Evolutionary conservation across 768 basidiomycete genomes (phyloP), one percentile per base, ranked within the genome.

Genomic region (Agaricus bisporus): DNA sequence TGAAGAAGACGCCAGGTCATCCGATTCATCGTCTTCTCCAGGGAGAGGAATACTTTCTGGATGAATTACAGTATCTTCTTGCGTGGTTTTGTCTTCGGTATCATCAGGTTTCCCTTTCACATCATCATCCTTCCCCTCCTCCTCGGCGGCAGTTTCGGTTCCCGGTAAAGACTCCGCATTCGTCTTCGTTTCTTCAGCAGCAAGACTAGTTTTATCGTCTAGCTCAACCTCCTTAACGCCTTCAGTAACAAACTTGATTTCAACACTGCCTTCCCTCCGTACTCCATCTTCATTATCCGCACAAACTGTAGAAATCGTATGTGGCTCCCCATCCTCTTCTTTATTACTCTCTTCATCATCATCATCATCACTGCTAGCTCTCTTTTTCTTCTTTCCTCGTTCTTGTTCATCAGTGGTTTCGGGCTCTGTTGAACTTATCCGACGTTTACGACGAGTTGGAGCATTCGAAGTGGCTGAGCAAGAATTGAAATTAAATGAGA

Each of bases 381-480:
- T 65, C 64, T 75, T 75, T 68, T 78, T 80, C 58, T 68, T 68
- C 51, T 65, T 67, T 20, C 69, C 61, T 47, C 69, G 63, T 49
- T 72, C 72, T 32, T 69, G 73, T 43, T 76, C 73, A 10, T 71
- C 70, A 14, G 67, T 72, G 56, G 69, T 41, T 57, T 77, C 70
- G 54, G 69, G 67, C 49, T 77, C 77, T 20, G 72, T 66, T 22
- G 69, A 68, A 70, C 82, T 84, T 62, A 81, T 61, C 39, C 81
- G 79, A 58, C 88, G 82, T 68, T 88, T 89, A 18, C 76, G 74
- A 25, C 81, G 82, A 36, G 80, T 79, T 0, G 87, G 86, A 2
- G 87, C 86, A 61, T 81, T 86, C 22, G 87, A 88, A 1, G 88
- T 87, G 26, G 85, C 87, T 90, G n/a, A n/a, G n/a, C n/a, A n/a